Evolutionary conservation across 2,329 filamentous ascomycete genomes (phyloP), one percentile per base, ranked within the genome.

Genomic region (Tolypocladium guangdongense): DNA sequence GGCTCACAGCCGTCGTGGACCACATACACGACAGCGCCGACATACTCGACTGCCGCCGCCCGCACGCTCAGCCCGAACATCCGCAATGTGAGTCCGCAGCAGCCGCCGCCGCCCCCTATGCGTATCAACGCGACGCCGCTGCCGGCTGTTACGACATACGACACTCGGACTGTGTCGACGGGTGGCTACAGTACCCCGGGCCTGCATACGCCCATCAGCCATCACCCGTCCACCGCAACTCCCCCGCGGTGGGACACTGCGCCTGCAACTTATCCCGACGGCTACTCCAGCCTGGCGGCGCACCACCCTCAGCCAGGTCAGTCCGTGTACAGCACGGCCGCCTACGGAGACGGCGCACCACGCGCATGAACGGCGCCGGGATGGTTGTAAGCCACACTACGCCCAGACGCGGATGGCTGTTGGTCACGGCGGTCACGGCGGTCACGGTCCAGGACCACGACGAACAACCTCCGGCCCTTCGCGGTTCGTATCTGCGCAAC

Each of bases 1-100:
- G 75, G 75, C 2, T 72, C 72, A 1, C 68, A 73, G 4, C 66
- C 74, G 1, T 68, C 69, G n/a, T 82, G 78, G 79, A 68, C 68
- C 1, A 64, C 71, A 0, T 80, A 79, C 60, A 66, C 71, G 16
- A 59, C 68, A 2, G 60, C 63, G 7, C 60, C 66, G 2, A 58
- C 64, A 14, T 72, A 71, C 54, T 62, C 64, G 2, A 64, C 69
- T 1, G 60, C 64, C 1, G 57, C 67, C 8, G 61, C 63, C 8
- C 73, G 77, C n/a, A 69, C 75, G 0, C 65, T 81, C 35, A 72
- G 69, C 55, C 69, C 69, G 4, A 62, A 58, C 51, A 59, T 70
- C 39, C 65, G 69, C 37, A 60, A 67, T 52, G 55, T 60, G 5
- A 72, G 69, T 54, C 69, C 69, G 8, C 67, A 70, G 41, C 64